phyloP scores from a whole-genome alignment of 371 early-diverging fungal species.

The Mortierella polycephala region DNA sequence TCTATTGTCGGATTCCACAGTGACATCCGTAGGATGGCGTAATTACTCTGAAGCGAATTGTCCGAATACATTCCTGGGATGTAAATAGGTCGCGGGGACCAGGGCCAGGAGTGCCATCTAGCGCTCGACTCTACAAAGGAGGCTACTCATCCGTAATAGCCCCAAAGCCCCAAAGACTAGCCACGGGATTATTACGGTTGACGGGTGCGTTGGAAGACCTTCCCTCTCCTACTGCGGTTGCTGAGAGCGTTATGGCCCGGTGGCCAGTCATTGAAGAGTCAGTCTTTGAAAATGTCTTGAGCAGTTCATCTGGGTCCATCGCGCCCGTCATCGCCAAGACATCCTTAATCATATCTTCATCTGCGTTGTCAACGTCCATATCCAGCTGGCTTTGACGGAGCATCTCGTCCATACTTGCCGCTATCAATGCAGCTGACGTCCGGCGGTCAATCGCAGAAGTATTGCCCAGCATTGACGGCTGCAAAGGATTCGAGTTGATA shows the following conservation, averaged over 20 bases:
- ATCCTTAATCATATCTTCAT: constrained; percentile 39
- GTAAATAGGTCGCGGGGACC: too few relatives aligned
- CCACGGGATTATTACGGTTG: constrained; percentile 16
- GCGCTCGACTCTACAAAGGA: constrained; percentile 10
- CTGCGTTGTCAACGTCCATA: constrained; percentile 12
- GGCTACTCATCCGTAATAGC: constrained; percentile 24
- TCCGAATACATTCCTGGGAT: too few relatives aligned
- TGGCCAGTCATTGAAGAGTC: not conserved
- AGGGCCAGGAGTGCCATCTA: too few relatives aligned
- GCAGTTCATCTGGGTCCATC: constrained; percentile 41
- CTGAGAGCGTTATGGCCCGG: not conserved
- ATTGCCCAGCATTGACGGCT: not conserved
- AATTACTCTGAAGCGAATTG: too few relatives aligned
- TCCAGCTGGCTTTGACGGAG: constrained; percentile 32
- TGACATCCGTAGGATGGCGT: too few relatives aligned
- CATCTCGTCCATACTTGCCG: constrained; percentile 23
- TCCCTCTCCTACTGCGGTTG: constrained; percentile 35
- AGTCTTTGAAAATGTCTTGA: constrained; percentile 6
- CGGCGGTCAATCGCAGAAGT: not conserved
- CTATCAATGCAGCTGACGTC: not conserved
- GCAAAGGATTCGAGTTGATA: not conserved
- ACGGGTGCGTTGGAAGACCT: constrained; percentile 5
- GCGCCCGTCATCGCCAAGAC: constrained; percentile 48
- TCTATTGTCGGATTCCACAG: too few relatives aligned
- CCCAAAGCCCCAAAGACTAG: constrained; percentile 45